phyloP scores from a whole-genome alignment of 192 early-diverging fungal species.

The Mortierella claussenii region DNA sequence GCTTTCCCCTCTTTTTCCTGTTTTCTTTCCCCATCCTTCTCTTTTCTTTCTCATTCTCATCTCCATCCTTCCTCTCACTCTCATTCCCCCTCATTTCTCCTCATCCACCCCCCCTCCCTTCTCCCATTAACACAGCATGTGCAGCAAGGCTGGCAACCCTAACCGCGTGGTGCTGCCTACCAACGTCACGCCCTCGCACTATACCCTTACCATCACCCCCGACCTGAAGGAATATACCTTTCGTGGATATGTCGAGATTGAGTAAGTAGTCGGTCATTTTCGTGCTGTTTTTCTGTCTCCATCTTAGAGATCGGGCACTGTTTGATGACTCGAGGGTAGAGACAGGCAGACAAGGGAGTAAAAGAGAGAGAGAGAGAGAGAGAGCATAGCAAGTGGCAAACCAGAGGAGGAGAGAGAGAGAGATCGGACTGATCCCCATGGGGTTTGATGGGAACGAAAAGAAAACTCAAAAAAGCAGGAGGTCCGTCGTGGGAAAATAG shows the following conservation, averaged over 20 bases:
- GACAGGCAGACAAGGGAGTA: too few relatives aligned
- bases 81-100: background rate
- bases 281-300: too few relatives aligned
- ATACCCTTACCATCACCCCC: conserved; percentile 80
- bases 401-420: too few relatives aligned
- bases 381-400: too few relatives aligned
- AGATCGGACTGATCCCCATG: too few relatives aligned
- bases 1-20: background rate
- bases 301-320: too few relatives aligned
- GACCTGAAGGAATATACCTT: conserved; percentile 83
- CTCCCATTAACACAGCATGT: conserved; percentile 13
- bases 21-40: background rate
- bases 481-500: too few relatives aligned
- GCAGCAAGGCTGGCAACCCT: conserved; percentile 35
- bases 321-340: too few relatives aligned
- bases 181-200: conserved; percentile 84
- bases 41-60: background rate
- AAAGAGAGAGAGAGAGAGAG: too few relatives aligned
- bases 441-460: too few relatives aligned
- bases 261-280: too few relatives aligned
- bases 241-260: conserved; percentile 78
- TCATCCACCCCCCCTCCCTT: background rate
- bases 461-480: too few relatives aligned
- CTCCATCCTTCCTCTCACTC: background rate
- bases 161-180: conserved; percentile 83